phyloP scores from a whole-genome alignment of 2,329 filamentous ascomycete species.

The Arachnopeziza araneosa region DNA sequence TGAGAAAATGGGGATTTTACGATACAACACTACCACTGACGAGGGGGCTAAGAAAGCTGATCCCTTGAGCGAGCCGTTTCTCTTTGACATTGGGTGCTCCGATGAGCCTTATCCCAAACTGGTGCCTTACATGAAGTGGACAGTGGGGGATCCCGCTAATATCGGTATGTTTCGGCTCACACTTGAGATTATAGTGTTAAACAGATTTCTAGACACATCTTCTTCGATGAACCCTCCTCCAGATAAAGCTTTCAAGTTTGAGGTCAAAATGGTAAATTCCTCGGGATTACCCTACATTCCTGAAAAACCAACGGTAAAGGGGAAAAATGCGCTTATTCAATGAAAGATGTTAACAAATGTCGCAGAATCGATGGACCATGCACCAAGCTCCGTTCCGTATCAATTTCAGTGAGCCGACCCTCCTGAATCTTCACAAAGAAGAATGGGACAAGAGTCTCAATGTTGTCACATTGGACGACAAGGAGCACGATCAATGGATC shows the following conservation, averaged over 20 bases:
- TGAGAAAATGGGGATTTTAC: constrained; percentile 13
- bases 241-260: neutral
- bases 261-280: neutral
- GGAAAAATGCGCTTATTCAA: neutral
- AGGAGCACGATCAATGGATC: constrained; percentile 11
- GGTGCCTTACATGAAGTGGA: neutral
- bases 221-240: neutral
- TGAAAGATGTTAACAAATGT: neutral
- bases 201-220: neutral
- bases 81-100: constrained; percentile 1
- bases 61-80: neutral
- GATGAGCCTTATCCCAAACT: constrained; percentile 1
- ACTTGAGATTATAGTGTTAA: neutral
- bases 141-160: neutral
- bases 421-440: neutral
- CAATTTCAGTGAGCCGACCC: neutral
- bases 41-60: neutral
- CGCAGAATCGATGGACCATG: neutral
- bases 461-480: constrained; percentile 1
- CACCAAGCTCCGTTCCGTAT: neutral
- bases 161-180: neutral
- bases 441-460: neutral
- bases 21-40: constrained; percentile 10
- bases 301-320: neutral
- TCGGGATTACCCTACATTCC: neutral